Conservation (phyloP, 768 basidiomycete genomes). For the Lentinula boryana region DNA sequence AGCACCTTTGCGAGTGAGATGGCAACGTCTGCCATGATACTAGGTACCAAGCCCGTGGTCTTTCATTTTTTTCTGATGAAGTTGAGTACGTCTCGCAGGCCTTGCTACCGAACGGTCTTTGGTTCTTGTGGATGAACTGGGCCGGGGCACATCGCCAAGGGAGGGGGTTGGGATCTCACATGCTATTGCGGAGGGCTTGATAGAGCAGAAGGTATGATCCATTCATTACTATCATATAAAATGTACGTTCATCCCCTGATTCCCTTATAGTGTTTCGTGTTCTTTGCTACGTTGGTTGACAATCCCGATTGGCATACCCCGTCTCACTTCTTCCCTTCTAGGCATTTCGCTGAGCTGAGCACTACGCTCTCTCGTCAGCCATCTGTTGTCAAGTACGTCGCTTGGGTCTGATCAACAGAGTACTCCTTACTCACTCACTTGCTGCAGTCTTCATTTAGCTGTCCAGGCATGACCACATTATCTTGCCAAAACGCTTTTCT, state of each 20-base stretch:
- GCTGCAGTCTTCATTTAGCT: constrained; percentile 68
- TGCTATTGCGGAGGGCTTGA: constrained; percentile 75
- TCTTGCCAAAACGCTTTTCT: not conserved
- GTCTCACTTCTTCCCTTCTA: constrained; percentile 19
- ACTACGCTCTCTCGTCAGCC: constrained; percentile 73
- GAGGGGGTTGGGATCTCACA: constrained; percentile 82
- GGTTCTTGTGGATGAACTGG: constrained; percentile 90
- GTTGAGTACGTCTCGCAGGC: constrained; percentile 30
- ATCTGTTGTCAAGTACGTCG: constrained; percentile 69
- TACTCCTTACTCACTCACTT: not conserved
- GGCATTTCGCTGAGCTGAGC: constrained; percentile 78
- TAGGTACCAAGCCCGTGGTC: constrained; percentile 39
- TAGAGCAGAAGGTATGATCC: constrained; percentile 57
- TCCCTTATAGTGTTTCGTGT: constrained; percentile 61
- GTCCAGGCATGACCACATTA: constrained; percentile 41
- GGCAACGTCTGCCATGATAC: constrained; percentile 86
- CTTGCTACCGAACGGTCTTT: constrained; percentile 65
- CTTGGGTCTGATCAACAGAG: not conserved
- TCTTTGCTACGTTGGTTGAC: constrained; percentile 77
- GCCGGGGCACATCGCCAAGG: constrained; percentile 81
- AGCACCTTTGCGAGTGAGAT: constrained; percentile 97
- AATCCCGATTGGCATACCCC: not conserved
- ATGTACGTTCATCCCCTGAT: not conserved
- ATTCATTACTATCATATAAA: not conserved
- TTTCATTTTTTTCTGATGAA: not conserved